Base-by-base conservation (phyloP, 2,329 filamentous ascomycete genomes). In the Alternaria hordeiaustralica region DNA sequence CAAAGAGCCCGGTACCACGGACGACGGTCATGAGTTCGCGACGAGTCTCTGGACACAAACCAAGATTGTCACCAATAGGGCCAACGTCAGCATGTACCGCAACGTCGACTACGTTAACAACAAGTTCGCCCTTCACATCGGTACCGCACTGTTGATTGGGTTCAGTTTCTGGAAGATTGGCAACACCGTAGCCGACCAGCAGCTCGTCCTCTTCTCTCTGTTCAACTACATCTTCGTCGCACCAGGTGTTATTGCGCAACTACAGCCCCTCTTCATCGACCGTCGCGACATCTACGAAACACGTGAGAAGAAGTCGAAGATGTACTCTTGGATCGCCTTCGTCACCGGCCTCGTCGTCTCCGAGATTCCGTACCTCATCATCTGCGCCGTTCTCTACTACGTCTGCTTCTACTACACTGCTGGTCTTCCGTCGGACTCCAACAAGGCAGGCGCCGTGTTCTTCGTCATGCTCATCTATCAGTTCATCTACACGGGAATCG, bases 321-420 rank as follows among this genome's bases (percentile, higher is more conserved):
- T 88, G 1, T 94, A 93, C 80, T 90, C 88, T 0, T 93, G 91
- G 91, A 84, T 87, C 66, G 88, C 86, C 1, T 93, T 94, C 77
- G 85, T 93, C 71, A 82, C 90, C 2, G 87, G 88, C 67, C 90
- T 91, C 69, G 87, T 93, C 57, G 61, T 91, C 2, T 89, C 90
- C 43, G 91, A 94, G 75, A 84, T 92, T 2, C 90, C 90, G 0
- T 93, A 85, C 79, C 84, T 87, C 50, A 82, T 88, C 50, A 60
- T 92, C 12, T 87, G 87, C 8, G 87, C 84, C 3, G 76, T 91
- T 15, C 73, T 92, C 5, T 86, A 89, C 68, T 93, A 84, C 73
- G 82, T 87, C 5, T 86, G 84, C 75, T 92, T 89, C 83, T 92
- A 92, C 83, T 93, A 90, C 63, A 77, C 79, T 0, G 71, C 78